Evolutionary conservation across 306 rosid genomes (phyloP), one percentile per base, ranked within the genome.

Genomic region (Canavalia gladiata): DNA sequence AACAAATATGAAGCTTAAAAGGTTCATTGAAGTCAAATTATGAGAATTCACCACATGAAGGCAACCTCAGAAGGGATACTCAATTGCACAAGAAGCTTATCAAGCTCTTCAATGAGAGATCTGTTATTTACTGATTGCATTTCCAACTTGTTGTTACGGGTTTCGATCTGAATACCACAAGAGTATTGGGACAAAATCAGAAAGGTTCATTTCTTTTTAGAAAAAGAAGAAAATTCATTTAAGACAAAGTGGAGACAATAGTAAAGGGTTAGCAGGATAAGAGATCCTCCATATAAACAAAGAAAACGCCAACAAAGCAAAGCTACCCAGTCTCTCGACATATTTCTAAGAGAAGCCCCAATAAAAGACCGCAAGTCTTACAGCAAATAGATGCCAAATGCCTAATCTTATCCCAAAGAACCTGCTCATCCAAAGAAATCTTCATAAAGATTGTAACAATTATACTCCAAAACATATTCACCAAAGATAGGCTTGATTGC

Each of bases 71-170:
- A 41, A 87, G 99, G 98, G 87, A 95, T 88, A 69, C 79, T 87
- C 87, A 93, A 90, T 65, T 87, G 88, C 87, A 86, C 84, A 54
- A 93, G 86, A 85, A 95, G 99, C 88, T 90, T 91, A 81, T 95
- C 98, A 13, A 95, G 93, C 83, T 93, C 96, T 81, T 70, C 92
- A 66, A 95, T 89, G 80, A 95, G 98, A 78, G 92, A 71, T 89
- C 66, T 88, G 76, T 89, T 91, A 78, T 95, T 95, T 78, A 93
- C 93, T 68, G 94, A 90, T 86, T 95, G 98, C 91, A 84, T 91
- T 86, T 93, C 98, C 90, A 95, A 82, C 85, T 91, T 95, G 90
- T 95, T 95, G 77, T 93, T 95, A 80, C 97, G 97, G 28, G 70
- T 90, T 88, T 95, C 99, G 75, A 95, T 95, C 99, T 95, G 92